Conservation (phyloP, 306 rosid species). For the Pueraria montana region DNA sequence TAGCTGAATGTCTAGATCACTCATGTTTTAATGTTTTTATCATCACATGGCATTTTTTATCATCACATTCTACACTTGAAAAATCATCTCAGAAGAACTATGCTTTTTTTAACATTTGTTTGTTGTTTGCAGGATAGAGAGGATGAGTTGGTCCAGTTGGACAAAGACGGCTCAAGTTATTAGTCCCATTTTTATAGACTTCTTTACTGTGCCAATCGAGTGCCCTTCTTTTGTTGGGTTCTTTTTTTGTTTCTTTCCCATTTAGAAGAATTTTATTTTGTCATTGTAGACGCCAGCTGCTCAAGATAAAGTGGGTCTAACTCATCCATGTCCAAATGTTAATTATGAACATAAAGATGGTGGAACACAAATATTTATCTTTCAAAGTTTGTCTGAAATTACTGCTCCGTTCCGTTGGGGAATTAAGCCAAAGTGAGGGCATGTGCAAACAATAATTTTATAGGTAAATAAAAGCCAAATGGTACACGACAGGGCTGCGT, state of each 20-base stretch:
- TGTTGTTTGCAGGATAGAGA: constrained; percentile 46
- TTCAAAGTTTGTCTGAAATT: not conserved
- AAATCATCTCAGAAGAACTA: not conserved
- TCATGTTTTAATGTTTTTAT: constrained; percentile 21
- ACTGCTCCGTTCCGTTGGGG: no score
- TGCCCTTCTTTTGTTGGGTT: not conserved
- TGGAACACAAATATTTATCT: not conserved
- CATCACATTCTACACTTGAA: not conserved
- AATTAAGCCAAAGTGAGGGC: not conserved
- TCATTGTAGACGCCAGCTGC: not conserved
- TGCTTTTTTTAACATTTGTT: not conserved
- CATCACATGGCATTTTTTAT: not conserved
- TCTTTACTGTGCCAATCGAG: constrained; percentile 28
- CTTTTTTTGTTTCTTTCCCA: not conserved
- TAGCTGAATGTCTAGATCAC: not conserved
- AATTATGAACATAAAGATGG: not conserved
- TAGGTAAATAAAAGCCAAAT: not conserved
- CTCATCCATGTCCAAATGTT: no score
- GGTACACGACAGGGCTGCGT: not conserved
- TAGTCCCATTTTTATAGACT: constrained; percentile 24
- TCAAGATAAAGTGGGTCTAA: not conserved
- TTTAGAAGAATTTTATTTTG: not conserved
- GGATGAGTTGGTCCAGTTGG: constrained; percentile 27
- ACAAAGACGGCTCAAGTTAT: constrained; percentile 19
- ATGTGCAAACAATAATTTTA: not conserved